phyloP scores from a whole-genome alignment of 2,329 filamentous ascomycete genomes.

The Xylariaceae sp. region DNA sequence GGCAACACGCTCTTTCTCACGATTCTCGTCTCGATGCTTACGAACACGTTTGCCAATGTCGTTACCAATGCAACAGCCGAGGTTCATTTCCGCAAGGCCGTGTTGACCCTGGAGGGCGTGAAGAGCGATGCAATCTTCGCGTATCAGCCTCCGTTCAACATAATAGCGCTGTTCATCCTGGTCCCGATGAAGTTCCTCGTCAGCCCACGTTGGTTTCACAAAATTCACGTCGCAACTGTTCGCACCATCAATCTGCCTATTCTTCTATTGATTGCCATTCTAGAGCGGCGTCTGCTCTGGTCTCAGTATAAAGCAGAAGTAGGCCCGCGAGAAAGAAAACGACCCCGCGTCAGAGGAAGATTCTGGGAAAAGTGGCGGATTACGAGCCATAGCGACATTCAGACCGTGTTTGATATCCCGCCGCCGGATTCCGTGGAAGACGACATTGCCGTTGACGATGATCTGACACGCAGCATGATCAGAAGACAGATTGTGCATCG shows the following conservation, averaged over 20 bases:
- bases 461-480: slow-evolving; percentile 54
- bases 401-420: slow-evolving; percentile 66
- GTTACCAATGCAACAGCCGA: slow-evolving; percentile 73
- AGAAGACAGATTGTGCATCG: slow-evolving; percentile 50
- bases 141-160: slow-evolving; percentile 78
- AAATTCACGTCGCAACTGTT: slow-evolving; percentile 75
- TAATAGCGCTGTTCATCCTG: slow-evolving; percentile 67
- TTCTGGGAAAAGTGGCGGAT: slow-evolving; percentile 67
- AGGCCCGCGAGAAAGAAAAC: slow-evolving; percentile 22
- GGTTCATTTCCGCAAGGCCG: slow-evolving; percentile 74
- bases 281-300: slow-evolving; percentile 68
- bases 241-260: slow-evolving; percentile 70
- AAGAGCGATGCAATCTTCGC: slow-evolving; percentile 80
- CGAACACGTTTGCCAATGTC: slow-evolving; percentile 76
- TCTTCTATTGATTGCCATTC: slow-evolving; percentile 62
- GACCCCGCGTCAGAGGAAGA: slow-evolving; percentile 34
- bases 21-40: slow-evolving; percentile 80
- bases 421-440: slow-evolving; percentile 57
- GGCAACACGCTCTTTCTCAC: slow-evolving; percentile 87
- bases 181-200: slow-evolving; percentile 74
- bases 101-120: slow-evolving; percentile 78
- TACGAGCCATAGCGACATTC: slow-evolving; percentile 65
- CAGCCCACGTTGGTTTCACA: slow-evolving; percentile 82
- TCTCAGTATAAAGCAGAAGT: slow-evolving; percentile 29
- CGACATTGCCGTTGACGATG: slow-evolving; percentile 55